phyloP scores from a whole-genome alignment of 1,284 basidiomycete species.

The Mycosarcoma mackinlayi region DNA sequence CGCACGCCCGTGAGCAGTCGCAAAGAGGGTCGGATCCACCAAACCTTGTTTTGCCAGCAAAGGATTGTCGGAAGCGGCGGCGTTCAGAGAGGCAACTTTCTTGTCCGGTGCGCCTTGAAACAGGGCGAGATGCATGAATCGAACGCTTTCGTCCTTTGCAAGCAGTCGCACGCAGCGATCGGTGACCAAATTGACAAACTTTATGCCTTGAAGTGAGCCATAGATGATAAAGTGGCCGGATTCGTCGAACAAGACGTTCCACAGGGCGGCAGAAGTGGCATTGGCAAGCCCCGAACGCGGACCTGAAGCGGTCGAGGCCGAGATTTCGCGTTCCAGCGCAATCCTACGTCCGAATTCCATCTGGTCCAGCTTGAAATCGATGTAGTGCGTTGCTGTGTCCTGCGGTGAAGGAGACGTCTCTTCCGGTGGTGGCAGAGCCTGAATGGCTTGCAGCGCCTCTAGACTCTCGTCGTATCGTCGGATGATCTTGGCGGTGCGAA shows the following conservation, averaged over 20 bases:
- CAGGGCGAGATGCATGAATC: constrained; percentile 87
- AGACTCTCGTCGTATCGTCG: constrained; percentile 96
- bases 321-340: constrained; percentile 90
- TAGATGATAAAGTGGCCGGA: constrained; percentile 93
- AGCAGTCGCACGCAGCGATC: constrained; percentile 90
- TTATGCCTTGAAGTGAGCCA: constrained; percentile 91
- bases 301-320: constrained; percentile 74
- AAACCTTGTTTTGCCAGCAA: constrained; percentile 77
- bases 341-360: constrained; percentile 99
- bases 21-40: constrained; percentile 91
- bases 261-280: constrained; percentile 48
- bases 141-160: constrained; percentile 92
- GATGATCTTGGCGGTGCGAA: constrained; percentile 87
- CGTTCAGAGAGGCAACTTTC: constrained; percentile 80
- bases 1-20: constrained; percentile 89
- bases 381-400: neutral
- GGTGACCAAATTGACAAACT: constrained; percentile 93
- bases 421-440: constrained; percentile 17
- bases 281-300: constrained; percentile 70
- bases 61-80: constrained; percentile 95
- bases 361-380: constrained; percentile 88
- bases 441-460: constrained; percentile 78
- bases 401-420: neutral
- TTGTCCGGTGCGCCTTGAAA: constrained; percentile 95
- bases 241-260: constrained; percentile 91